Percentiles rank a stretch among this genome's conserved stretches.
phyloP scores from a whole-genome alignment of 2,329 filamentous ascomycete genomes.

The Alternaria ventricosa region DNA sequence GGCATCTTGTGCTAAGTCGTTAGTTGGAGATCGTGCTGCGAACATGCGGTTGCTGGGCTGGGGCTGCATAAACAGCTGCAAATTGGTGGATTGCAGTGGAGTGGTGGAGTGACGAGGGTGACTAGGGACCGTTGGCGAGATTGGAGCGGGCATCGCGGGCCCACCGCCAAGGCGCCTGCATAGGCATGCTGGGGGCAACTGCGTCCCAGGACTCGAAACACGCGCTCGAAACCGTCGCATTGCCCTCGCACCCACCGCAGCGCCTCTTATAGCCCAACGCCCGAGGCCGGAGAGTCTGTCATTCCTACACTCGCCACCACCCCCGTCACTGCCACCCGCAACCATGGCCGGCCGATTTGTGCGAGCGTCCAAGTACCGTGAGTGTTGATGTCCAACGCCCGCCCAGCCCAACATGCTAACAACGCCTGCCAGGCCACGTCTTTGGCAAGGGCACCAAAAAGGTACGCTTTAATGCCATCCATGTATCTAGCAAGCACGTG shows the following conservation, averaged over 20 bases:
- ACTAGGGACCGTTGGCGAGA: conserved; percentile 6
- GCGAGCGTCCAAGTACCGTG: conserved; percentile 76
- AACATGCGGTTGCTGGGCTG: neutral
- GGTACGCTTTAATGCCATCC: conserved; percentile 48
- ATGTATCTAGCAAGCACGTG: neutral
- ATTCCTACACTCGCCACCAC: conserved; percentile 14
- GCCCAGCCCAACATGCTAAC: conserved; percentile 35
- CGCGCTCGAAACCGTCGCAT: conserved; percentile 14
- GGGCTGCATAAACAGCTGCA: conserved; percentile 13
- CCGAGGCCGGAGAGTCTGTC: conserved; percentile 12
- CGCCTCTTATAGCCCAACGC: conserved; percentile 9
- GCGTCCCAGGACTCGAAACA: conserved; percentile 18
- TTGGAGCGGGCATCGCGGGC: conserved; percentile 14
- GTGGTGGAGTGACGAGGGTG: conserved; percentile 6
- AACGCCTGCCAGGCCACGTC: conserved; percentile 77
- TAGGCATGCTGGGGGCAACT: conserved; percentile 5
- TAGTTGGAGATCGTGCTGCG: conserved; percentile 8
- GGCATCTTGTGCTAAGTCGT: neutral
- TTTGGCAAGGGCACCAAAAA: conserved; percentile 95
- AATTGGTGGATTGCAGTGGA: conserved; percentile 5
- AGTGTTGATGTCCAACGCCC: conserved; percentile 32
- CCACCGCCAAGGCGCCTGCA: conserved; percentile 17
- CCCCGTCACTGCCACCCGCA: conserved; percentile 8
- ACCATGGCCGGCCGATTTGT: conserved; percentile 75
- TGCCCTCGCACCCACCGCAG: conserved; percentile 9